Percentiles rank a stretch among this genome's conserved stretches.
Evolutionary conservation across 78 protist genomes (phyloP).

Genomic region (Dictyostelium purpureum): DNA sequence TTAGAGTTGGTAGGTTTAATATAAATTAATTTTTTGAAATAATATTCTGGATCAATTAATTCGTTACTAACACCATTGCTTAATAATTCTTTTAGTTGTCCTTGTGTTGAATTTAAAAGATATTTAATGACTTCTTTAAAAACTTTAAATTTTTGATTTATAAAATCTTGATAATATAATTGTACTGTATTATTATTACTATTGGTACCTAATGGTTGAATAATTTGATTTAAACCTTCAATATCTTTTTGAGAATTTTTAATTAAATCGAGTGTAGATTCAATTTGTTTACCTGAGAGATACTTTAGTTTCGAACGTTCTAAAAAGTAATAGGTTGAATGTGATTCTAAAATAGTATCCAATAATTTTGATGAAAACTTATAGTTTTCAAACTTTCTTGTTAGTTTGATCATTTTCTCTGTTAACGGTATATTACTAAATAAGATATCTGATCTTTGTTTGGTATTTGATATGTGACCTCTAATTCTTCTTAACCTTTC

Average conservation of each 20-base stretch:
- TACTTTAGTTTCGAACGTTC: conserved; percentile 54
- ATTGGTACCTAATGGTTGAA: no score
- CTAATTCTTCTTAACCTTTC: conserved; percentile 43
- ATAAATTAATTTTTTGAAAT: not conserved
- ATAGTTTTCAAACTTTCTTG: conserved; percentile 41
- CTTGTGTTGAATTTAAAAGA: not conserved
- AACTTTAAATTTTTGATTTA: conserved; percentile 3
- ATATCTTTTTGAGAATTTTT: not conserved
- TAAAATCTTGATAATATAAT: not conserved
- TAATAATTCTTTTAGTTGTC: not conserved
- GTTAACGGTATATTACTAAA: conserved; percentile 57
- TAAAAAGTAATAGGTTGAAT: conserved; percentile 1
- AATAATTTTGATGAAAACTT: conserved; percentile 10
- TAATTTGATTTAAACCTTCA: no score
- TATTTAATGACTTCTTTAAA: conserved; percentile 22
- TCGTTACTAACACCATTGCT: not conserved
- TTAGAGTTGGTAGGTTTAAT: conserved; percentile 5
- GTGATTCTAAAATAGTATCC: conserved; percentile 44
- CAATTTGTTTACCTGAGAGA: not conserved
- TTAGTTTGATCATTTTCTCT: conserved; percentile 30
- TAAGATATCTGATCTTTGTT: conserved; percentile 1
- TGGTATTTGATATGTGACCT: conserved; percentile 18
- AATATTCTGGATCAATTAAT: conserved; percentile 15
- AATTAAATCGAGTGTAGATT: conserved; percentile 13
- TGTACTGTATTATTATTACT: no score